Evolutionary conservation across 2,329 filamentous ascomycete genomes (phyloP), one percentile per base, ranked within the genome.

Genomic region (Metarhizium robertsii): DNA sequence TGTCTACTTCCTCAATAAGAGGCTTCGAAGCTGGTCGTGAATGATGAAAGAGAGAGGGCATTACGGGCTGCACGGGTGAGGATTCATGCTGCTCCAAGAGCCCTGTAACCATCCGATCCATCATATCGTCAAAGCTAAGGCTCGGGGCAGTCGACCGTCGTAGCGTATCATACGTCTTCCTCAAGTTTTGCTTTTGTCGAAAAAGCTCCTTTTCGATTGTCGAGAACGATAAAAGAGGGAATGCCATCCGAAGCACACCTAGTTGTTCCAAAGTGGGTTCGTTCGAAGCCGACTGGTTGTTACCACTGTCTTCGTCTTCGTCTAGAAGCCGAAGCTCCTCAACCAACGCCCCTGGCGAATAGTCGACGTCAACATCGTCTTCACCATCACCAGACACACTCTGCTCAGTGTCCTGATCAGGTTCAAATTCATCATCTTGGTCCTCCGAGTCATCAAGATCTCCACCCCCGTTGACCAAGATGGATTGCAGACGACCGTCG

Each of bases 231-330:
- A 69, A 71, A 6, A 64, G 61, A 2, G 77, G 77, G 47, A 78
- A 81, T 0, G 77, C 75, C 16, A 65, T 61, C 47, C 67, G 70
- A 2, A 79, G 61, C n/a, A 69, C 66, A 6, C 56, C 62, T 13
- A 67, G 59, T 29, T 69, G 69, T 38, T 75, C 69, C 1, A 70
- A 48, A 25, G 59, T 61, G 11, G 56, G 55, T 29, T 67, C 52
- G 48, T 60, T 56, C 13, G 61, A 50, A 50, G 16, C 59, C 60
- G 2, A 59, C n/a, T 16, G 25, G 13, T 14, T 11, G 5, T 45
- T 34, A 2, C 25, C 25, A 11, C 29, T 18, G 6, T 32, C 16
- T 25, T 48, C 52, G 10, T 32, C 32, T 8, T 32, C 32, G 14
- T 4, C 50, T 16, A 56, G 42, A 32, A 48, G 40, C n/a, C n/a